Base-by-base conservation (phyloP, 495 filamentous ascomycete genomes). In the Xylaria longipes region DNA sequence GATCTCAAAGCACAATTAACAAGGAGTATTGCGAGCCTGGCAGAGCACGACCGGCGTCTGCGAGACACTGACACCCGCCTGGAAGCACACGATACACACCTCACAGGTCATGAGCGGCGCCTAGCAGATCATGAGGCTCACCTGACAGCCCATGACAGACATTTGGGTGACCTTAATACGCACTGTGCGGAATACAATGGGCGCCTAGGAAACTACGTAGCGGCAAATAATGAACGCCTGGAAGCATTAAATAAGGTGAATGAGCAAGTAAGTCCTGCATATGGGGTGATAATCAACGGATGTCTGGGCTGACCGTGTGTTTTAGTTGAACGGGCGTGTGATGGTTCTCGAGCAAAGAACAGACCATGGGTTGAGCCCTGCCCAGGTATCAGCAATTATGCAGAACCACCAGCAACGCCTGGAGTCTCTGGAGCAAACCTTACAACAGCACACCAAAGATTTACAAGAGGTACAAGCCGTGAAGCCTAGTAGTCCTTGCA, bases 331-430 rank as follows among this genome's bases (percentile, higher is more conserved):
- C 29, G 61, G 61, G 11, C 61, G 69, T 17, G 22, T 71, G 31
- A 43, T 50, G 27, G 41, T 52, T 22, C 35, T 71, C 27, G 62
- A 66, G n/a, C 69, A 66, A 64, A 71, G 69, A 48, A 65, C 69
- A 3, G 69, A 60, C n/a, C 37, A 65, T 39, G 61, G 62, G 12
- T 37, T 71, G 31, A 71, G 62, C 29, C 69, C 61, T 8, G 69
- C 69, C 5, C 61, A 71, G 29, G 64, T 71, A n/a, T 46, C 61
- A 22, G 69, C 69, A 48, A 71, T 71, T 12, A 65, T 71, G 61
- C 61, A 71, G 62, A 58, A 65, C 39, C 69, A 71, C 52, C 69
- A 71, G 41, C 69, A 71, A 48, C 69, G 69, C 27, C 62, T 71
- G 14, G 69, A 66, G 22, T 71, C 61, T 46, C 50, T 71, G 50